These are phyloP conservation scores for Mollisiaceae sp. DNA, from an alignment of 2,329 filamentous ascomycete genomes.

Conservation along the genomic window DNA sequence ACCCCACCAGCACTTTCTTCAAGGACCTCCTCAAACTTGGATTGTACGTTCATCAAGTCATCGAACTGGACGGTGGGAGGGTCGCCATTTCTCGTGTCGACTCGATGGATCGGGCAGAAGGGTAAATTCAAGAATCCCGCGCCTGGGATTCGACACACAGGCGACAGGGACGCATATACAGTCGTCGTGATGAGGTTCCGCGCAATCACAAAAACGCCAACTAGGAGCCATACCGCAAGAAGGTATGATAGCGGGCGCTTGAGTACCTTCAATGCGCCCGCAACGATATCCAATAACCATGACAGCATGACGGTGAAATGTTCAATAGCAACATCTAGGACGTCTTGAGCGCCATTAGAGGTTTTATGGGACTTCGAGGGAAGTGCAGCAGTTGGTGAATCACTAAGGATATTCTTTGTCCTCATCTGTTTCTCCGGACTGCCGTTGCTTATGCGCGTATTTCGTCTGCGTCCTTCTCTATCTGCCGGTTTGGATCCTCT, in stretches of 20 bases:
- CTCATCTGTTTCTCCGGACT: constrained; percentile 35
- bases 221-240: constrained; percentile 64
- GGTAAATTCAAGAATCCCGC: constrained; percentile 64
- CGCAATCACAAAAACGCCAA: constrained; percentile 62
- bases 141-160: constrained; percentile 73
- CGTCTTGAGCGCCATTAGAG: constrained; percentile 23
- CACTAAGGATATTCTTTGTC: constrained; percentile 14
- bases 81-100: constrained; percentile 30
- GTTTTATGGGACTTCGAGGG: constrained; percentile 9
- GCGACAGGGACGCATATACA: constrained; percentile 65
- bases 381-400: constrained; percentile 1
- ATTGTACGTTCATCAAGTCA: constrained; percentile 74
- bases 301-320: constrained; percentile 36
- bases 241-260: constrained; percentile 68
- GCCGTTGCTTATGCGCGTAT: constrained; percentile 24
- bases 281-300: constrained; percentile 62
- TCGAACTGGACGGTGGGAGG: constrained; percentile 64
- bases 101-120: constrained; percentile 57
- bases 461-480: constrained; percentile 32
- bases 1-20: constrained; percentile 69
- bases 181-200: constrained; percentile 67
- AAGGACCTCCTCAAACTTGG: constrained; percentile 77
- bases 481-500: constrained; percentile 26
- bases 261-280: constrained; percentile 63
- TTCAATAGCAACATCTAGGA: constrained; percentile 33